Evolutionary conservation across 805 yeast genomes (phyloP), one percentile per base, ranked within the genome.

Genomic region (Metschnikowia borealis): DNA sequence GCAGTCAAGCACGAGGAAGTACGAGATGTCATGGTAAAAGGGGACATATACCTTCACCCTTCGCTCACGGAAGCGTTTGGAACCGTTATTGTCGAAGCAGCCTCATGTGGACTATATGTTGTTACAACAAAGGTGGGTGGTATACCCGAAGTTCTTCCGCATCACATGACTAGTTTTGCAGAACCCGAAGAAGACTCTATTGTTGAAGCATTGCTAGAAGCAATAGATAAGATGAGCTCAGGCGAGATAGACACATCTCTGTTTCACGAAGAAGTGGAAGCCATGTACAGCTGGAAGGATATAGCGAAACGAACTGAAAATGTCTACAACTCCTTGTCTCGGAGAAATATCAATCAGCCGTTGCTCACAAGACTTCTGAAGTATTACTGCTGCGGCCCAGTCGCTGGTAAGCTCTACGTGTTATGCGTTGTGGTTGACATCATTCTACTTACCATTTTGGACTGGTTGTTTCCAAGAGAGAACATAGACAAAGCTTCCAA

Each of bases 41-140:
- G 99, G 17, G 95, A 94, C 60, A 92, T 94, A 10, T 94, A 91
- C 64, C 68, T 94, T 29, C 98, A 94, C 67, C 91, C 99, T 0
- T 84, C 97, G 0, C 74, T 94, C 38, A 94, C 98, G 0, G 99
- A 94, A 65, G 99, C 98, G 0, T 94, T 94, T 69, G 99, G 99
- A 2, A 94, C 99, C 0, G 98, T 89, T 0, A 70, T 94, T 10
- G 96, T 94, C 0, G 99, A 94, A 64, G 99, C 99, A 0, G 99
- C 97, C 0, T 86, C 96, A 1, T 94, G 98, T 72, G 97, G 97
- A 0, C 66, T 94, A 35, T 75, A 88, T 17, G 96, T 94, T 2
- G 99, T 94, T 0, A 90, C 97, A 0, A 94, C 99, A 0, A 82
- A 83, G 51, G 99, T 94, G 0, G 99, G 99, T 11, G 99, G 99